Conservation (phyloP, 2,329 filamentous ascomycete genomes). For the Lachnellula cervina region DNA sequence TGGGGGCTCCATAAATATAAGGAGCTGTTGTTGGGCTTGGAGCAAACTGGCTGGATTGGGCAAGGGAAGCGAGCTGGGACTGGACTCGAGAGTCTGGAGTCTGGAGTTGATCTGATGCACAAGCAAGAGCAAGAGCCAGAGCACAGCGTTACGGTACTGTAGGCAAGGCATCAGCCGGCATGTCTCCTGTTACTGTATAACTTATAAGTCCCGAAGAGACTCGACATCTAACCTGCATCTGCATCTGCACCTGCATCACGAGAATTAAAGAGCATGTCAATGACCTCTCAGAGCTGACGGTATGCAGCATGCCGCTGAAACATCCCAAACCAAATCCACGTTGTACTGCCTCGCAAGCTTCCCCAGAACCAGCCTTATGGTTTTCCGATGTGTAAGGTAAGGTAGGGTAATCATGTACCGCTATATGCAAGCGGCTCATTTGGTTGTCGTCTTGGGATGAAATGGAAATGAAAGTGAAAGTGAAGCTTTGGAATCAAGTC, state of each 20-base stretch:
- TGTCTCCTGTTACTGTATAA: no score
- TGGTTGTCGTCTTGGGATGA: no score
- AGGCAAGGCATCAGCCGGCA: background rate
- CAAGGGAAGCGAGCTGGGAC: background rate
- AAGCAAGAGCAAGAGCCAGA: background rate
- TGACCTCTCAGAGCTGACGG: background rate
- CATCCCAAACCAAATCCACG: background rate
- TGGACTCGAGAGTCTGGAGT: background rate
- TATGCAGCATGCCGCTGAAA: background rate
- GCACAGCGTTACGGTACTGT: background rate
- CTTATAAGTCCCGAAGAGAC: no score
- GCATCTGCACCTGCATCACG: background rate
- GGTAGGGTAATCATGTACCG: no score
- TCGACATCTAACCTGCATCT: no score
- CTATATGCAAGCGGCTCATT: no score
- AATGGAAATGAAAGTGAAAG: no score
- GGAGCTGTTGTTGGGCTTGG: background rate
- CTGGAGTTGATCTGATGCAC: background rate
- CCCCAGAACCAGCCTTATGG: background rate
- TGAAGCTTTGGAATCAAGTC: no score
- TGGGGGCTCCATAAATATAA: background rate
- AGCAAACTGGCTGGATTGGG: background rate
- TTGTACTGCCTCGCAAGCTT: background rate
- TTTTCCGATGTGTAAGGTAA: background rate
- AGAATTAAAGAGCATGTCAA: background rate